Evolutionary conservation across 441 rosid genomes (phyloP).

Genomic region (Arabidopsis lyrata): DNA sequence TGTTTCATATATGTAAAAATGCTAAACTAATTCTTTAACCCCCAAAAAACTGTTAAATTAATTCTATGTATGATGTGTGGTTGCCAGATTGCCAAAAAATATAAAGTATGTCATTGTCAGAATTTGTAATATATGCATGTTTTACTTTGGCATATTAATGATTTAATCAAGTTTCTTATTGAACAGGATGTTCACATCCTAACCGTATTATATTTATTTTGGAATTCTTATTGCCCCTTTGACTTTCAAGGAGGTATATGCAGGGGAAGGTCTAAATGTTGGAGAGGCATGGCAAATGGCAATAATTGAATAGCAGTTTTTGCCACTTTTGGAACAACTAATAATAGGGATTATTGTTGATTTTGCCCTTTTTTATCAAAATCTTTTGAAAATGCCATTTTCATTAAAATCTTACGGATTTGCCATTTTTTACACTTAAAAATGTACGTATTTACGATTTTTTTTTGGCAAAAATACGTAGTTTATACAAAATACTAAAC

Average conservation of each 20-base stretch:
- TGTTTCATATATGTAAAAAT: conserved; percentile 20
- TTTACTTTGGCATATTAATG: not conserved
- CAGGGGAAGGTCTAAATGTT: conserved; percentile 21
- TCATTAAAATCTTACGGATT: too few species aligned
- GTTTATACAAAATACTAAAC: too few species aligned
- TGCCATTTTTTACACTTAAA: too few species aligned
- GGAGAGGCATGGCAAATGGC: conserved; percentile 16
- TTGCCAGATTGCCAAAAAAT: conserved; percentile 11
- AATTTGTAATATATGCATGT: conserved; percentile 15
- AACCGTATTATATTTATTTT: not conserved
- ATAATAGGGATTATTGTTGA: too few species aligned
- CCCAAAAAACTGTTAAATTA: too few species aligned
- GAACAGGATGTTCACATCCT: not conserved
- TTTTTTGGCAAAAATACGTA: too few species aligned
- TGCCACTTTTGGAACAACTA: conserved; percentile 40
- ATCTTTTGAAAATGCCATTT: too few species aligned
- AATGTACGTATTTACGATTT: too few species aligned
- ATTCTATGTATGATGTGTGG: too few species aligned
- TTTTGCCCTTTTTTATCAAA: too few species aligned
- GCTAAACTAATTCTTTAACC: not conserved
- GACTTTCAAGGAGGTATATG: conserved; percentile 34
- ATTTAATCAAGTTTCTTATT: not conserved
- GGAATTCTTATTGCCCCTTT: conserved; percentile 31
- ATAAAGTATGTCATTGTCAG: not conserved
- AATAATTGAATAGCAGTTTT: conserved; percentile 40